Evolutionary conservation across 306 rosid genomes (phyloP).

Genomic region (Datisca glomerata): DNA sequence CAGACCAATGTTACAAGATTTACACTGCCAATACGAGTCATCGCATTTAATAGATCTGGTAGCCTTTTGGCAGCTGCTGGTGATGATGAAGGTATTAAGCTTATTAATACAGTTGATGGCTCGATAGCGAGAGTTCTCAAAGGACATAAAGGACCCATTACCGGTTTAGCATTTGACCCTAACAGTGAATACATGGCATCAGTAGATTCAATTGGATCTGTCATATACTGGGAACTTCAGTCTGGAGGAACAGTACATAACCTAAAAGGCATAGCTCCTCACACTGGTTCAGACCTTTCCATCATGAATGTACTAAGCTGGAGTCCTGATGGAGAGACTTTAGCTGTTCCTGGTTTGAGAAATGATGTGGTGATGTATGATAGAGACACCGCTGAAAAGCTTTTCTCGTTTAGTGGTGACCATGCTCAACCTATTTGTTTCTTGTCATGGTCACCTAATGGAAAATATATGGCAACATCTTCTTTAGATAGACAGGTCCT

Average conservation of each 20-base stretch:
- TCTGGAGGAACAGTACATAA: conserved; percentile 59
- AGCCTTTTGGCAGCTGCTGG: conserved; percentile 93
- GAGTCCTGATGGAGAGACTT: conserved; percentile 90
- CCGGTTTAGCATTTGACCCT: conserved; percentile 80
- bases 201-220: conserved; percentile 69
- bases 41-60: conserved; percentile 80
- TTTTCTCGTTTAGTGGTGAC: conserved; percentile 76
- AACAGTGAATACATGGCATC: conserved; percentile 83
- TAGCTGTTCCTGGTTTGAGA: conserved; percentile 78
- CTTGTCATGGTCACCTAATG: conserved; percentile 95
- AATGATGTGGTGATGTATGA: conserved; percentile 89
- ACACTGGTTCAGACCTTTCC: conserved; percentile 48
- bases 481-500: conserved; percentile 82
- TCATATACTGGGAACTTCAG: conserved; percentile 74
- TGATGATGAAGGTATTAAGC: conserved; percentile 92
- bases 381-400: conserved; percentile 82
- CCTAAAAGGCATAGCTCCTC: conserved; percentile 73
- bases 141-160: conserved; percentile 77
- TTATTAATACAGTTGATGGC: conserved; percentile 80
- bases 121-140: conserved; percentile 89
- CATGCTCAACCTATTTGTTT: conserved; percentile 66
- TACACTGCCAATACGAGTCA: conserved; percentile 76
- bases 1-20: conserved; percentile 88
- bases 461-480: conserved; percentile 81
- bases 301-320: conserved; percentile 66